Evolutionary conservation across 2,329 filamentous ascomycete genomes (phyloP), one percentile per base, ranked within the genome.

Genomic region (Diaporthe destruens): DNA sequence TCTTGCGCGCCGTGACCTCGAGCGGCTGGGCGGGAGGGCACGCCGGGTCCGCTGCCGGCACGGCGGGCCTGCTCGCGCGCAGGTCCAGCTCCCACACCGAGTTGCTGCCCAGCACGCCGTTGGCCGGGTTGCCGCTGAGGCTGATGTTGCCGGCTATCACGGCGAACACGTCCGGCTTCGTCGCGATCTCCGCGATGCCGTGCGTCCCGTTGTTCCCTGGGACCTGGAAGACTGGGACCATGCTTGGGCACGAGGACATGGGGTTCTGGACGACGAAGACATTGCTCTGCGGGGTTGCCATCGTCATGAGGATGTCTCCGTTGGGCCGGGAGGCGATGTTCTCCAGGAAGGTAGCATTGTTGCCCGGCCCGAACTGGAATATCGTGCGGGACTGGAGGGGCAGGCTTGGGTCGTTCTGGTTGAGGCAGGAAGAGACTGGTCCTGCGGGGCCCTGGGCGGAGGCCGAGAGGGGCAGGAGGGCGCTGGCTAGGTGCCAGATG

Each of bases 281-380:
- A 23, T 78, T 77, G 6, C 79, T 71, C 34, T 72, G 72, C n/a
- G 78, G 78, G 12, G 49, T 16, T 32, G 81, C 76, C 47, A 79
- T 77, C 1, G 81, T 82, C 36, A 80, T 68, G 32, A 82, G 75
- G 29, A 81, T 74, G 71, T 78, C 76, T 36, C 80, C 79, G 56
- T 80, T 79, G 23, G 76, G 53, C 36, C 80, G 80, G 39, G 81
- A 76, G 49, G 77, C 80, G 25, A 82, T 76, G 74, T 82, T 83
- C 61, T 83, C 81, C 32, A 80, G 61, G 76, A 77, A 80, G n/a
- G 75, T 76, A 32, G 69, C 71, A 0, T 72, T 72, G 57, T 74
- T 47, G 4, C 57, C 56, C 0, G 34, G 34, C 2, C 56, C 56
- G 47, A 71, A 56, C 12, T 71, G 69, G 69, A 71, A 71, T 47